Evolutionary conservation across 495 filamentous ascomycete species (phyloP).

Genomic region (Daldinia grandis): DNA sequence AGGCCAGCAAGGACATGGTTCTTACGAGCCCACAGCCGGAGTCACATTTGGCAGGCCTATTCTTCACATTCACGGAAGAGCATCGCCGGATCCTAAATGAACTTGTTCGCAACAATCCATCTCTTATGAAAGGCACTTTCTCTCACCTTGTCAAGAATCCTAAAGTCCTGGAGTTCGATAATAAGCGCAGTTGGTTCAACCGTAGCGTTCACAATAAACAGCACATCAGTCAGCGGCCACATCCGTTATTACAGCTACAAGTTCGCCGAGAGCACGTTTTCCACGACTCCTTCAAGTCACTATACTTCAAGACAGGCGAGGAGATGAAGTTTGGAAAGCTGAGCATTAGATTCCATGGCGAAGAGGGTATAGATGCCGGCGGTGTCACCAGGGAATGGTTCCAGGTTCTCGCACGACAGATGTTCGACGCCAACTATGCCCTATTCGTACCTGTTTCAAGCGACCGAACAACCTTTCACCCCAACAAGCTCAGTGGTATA

Average conservation of each 20-base stretch:
- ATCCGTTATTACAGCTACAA: slow-evolving; percentile 81
- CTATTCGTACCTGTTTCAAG: slow-evolving; percentile 95
- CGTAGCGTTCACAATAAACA: slow-evolving; percentile 86
- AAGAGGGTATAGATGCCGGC: slow-evolving; percentile 97
- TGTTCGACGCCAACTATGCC: slow-evolving; percentile 99
- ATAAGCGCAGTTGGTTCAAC: slow-evolving; percentile 99
- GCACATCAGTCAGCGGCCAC: slow-evolving; percentile 62
- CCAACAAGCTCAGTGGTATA: slow-evolving; percentile 89
- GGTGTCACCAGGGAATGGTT: slow-evolving; percentile 99
- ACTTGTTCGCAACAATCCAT: slow-evolving; percentile 93
- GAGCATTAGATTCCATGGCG: slow-evolving; percentile 95
- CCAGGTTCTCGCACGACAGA: slow-evolving; percentile 94
- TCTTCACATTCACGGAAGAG: slow-evolving; percentile 98
- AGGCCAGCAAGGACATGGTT: slow-evolving; percentile 70
- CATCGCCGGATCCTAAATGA: slow-evolving; percentile 99
- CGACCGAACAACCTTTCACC: slow-evolving; percentile 99
- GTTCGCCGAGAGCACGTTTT: slow-evolving; percentile 96
- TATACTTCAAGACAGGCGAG: slow-evolving; percentile 93
- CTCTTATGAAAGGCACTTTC: slow-evolving; percentile 98
- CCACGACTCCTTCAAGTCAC: slow-evolving; percentile 94
- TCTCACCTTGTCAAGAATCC: slow-evolving; percentile 96
- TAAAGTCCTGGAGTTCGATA: slow-evolving; percentile 98
- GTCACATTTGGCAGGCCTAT: slow-evolving; percentile 83
- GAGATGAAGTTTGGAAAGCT: slow-evolving; percentile 99
- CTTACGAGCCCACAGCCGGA: slow-evolving; percentile 82